Base-by-base conservation (phyloP, 179 eudicot genomes). In the Actinidia arguta region DNA sequence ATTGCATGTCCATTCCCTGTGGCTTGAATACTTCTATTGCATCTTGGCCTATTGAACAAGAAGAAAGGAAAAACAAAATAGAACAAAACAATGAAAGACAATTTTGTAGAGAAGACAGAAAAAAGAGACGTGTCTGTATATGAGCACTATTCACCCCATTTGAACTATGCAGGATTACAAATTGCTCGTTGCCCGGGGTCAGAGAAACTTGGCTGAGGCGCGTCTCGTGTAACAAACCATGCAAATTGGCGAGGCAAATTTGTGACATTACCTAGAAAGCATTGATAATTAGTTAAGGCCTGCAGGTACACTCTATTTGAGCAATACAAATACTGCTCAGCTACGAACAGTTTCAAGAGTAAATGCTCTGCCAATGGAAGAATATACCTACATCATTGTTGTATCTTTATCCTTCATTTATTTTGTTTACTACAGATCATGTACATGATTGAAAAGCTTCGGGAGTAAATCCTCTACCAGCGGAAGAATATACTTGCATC, bases 101-200 rank as follows among this genome's bases (percentile, higher is more conserved):
- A n/a, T 4, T n/a, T 12, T 4, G 20, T 18, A 24, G 66, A 47
- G 52, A 76, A 36, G 8, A 50, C 1, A 66, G 11, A 66, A 67
- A 31, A 20, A 25, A 67, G 48, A 13, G 22, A 11, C 3, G 52
- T 17, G 16, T 17, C 68, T 22, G 68, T 44, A 42, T 18, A 6
- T 24, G 10, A 75, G 71, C 44, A 47, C 11, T 22, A 62, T 52
- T 44, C 56, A 62, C 66, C 56, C 20, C 10, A 51, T 31, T 74
- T 76, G 39, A 59, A 14, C 39, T 55, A 67, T 87, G 85, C 89
- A 95, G 98, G 98, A 95, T 88, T 91, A 84, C 51, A 92, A 89
- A 71, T 75, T 83, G 79, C 92, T 95, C 75, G 83, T 75, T 79
- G 84, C 90, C 55, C 88, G 87, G 82, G 86, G 75, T 24, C 88